Evolutionary conservation across 352 stramenopile species (phyloP).

Genomic region (Phytophthora litchii): DNA sequence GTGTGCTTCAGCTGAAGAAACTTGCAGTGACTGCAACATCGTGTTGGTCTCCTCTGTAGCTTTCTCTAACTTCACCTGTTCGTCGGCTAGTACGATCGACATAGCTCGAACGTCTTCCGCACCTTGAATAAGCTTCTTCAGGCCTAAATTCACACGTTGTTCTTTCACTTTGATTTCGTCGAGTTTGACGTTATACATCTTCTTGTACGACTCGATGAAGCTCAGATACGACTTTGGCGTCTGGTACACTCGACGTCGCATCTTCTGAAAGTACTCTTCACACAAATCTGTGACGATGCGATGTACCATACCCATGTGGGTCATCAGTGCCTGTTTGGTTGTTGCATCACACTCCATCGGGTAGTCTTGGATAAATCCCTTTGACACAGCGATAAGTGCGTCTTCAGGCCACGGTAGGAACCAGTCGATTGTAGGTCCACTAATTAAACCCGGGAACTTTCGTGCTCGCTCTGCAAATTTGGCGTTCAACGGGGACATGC

Average conservation of each 20-base stretch:
- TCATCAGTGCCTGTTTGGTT: slow-evolving; percentile 92
- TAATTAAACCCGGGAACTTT: slow-evolving; percentile 98
- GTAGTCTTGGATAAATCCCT: slow-evolving; percentile 97
- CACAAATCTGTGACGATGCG: slow-evolving; percentile 97
- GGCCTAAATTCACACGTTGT: slow-evolving; percentile 94
- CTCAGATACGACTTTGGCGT: slow-evolving; percentile 98
- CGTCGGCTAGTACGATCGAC: slow-evolving; percentile 96
- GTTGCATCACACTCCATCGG: slow-evolving; percentile 93
- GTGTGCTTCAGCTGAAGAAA: slow-evolving; percentile 96
- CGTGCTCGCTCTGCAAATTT: slow-evolving; percentile 96
- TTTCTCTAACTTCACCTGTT: slow-evolving; percentile 97
- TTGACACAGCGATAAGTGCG: slow-evolving; percentile 96
- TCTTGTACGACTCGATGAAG: slow-evolving; percentile 98
- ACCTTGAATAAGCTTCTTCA: slow-evolving; percentile 98
- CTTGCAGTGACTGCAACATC: slow-evolving; percentile 96
- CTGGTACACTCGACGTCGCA: slow-evolving; percentile 97
- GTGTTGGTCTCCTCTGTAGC: slow-evolving; percentile 97
- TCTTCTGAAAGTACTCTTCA: slow-evolving; percentile 98
- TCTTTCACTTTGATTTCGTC: slow-evolving; percentile 97
- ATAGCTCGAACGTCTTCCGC: slow-evolving; percentile 97
- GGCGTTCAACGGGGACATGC: slow-evolving; percentile 98
- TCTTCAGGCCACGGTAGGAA: slow-evolving; percentile 99
- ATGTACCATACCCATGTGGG: slow-evolving; percentile 98
- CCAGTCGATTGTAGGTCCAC: slow-evolving; percentile 98
- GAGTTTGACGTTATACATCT: slow-evolving; percentile 95